A percentile compares a stretch with the other conserved stretches of the same genome.
Conservation (phyloP, 2,329 filamentous ascomycete species). For the Onygena corvina region DNA sequence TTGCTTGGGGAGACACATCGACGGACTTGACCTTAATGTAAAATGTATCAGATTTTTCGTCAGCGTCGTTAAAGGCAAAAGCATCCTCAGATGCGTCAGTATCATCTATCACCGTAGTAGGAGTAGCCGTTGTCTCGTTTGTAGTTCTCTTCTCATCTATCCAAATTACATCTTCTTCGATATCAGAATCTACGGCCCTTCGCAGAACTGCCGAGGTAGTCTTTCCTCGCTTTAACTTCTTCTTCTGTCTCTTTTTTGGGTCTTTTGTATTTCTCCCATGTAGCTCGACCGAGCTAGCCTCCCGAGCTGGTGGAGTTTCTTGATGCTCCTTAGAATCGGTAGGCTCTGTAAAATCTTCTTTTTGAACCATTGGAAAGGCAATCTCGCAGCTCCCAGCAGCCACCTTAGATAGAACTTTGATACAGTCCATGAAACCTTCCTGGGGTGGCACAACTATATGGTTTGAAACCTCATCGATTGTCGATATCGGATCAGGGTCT, state of each 20-base stretch:
- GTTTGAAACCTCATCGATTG: not conserved
- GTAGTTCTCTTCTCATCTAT: conserved; percentile 22
- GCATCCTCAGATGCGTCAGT: conserved; percentile 2
- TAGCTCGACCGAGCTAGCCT: not conserved
- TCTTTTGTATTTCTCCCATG: conserved; percentile 14
- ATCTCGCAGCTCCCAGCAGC: not conserved
- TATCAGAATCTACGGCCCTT: conserved; percentile 22
- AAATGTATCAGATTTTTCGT: not conserved
- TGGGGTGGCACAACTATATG: not conserved
- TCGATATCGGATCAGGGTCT: not conserved
- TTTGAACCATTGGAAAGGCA: not conserved
- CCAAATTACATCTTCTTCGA: conserved; percentile 35
- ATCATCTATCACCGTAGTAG: not conserved
- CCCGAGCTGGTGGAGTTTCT: not conserved
- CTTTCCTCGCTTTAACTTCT: conserved; percentile 35
- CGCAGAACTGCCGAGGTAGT: conserved; percentile 27
- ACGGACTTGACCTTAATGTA: not conserved
- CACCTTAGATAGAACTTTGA: too few relatives aligned
- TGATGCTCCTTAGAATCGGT: not conserved
- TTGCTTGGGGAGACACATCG: not conserved
- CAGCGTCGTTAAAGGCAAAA: not conserved
- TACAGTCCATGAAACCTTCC: too few relatives aligned
- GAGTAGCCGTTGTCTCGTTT: conserved; percentile 17
- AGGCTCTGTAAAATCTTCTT: not conserved
- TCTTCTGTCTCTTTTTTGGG: conserved; percentile 31